A percentile compares a stretch with the other conserved stretches of the same genome.
Conservation (phyloP, 1,284 basidiomycete species). For the Rhodofomes roseus region DNA sequence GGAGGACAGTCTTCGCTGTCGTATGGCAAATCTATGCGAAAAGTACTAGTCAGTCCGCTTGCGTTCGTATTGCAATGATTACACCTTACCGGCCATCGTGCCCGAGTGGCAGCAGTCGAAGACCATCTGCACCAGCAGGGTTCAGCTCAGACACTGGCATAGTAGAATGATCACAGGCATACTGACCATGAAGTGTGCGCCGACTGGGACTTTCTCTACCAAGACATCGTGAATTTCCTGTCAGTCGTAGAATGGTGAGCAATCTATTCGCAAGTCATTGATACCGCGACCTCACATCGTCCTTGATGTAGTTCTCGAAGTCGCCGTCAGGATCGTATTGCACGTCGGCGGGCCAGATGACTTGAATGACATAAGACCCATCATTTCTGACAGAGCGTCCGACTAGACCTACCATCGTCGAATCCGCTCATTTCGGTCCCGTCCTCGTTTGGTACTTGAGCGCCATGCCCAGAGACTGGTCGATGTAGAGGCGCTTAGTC, state of each 20-base stretch:
- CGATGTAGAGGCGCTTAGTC: background rate
- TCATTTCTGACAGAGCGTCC: background rate
- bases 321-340: background rate
- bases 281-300: slow-evolving; percentile 8
- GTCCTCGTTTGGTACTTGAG: slow-evolving; percentile 14
- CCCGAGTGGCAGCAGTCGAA: slow-evolving; percentile 28
- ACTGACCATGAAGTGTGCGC: slow-evolving; percentile 20
- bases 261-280: background rate
- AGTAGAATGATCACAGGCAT: no score
- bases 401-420: slow-evolving; percentile 19
- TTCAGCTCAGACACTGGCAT: no score
- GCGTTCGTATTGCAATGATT: background rate
- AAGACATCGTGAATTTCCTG: slow-evolving; percentile 13
- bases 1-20: slow-evolving; percentile 6
- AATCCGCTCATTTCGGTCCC: slow-evolving; percentile 20
- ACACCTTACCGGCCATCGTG: slow-evolving; percentile 21
- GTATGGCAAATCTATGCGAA: slow-evolving; percentile 9
- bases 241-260: background rate
- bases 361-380: background rate
- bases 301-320: slow-evolving; percentile 11
- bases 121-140: slow-evolving; percentile 15
- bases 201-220: slow-evolving; percentile 15
- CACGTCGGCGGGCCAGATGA: slow-evolving; percentile 15
- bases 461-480: slow-evolving; percentile 25
- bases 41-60: background rate